Evolutionary conservation across 768 basidiomycete species (phyloP).

Genomic region (Kwoniella botswanensis): DNA sequence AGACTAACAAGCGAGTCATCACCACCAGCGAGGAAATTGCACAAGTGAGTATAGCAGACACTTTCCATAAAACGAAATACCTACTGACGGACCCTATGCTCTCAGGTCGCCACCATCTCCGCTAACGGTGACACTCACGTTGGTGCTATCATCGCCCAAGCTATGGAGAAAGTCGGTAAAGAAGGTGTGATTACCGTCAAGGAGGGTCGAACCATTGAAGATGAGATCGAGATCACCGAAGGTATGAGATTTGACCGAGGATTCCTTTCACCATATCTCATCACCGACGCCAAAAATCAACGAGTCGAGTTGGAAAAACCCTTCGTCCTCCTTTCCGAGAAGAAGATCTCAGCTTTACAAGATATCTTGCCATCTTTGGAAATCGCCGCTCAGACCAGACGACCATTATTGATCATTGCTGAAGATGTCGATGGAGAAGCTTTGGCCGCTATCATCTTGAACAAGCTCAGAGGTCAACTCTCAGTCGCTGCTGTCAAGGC

Average conservation of each 20-base stretch:
- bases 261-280: conserved; percentile 96
- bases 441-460: conserved; percentile 94
- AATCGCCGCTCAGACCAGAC: conserved; percentile 67
- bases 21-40: conserved; percentile 98
- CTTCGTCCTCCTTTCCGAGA: conserved; percentile 87
- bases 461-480: conserved; percentile 98
- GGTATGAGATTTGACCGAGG: conserved; percentile 99
- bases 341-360: conserved; percentile 94
- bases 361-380: conserved; percentile 90
- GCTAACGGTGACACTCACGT: conserved; percentile 83
- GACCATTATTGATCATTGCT: conserved; percentile 93
- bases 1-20: conserved; percentile 86
- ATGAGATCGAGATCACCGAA: conserved; percentile 99
- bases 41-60: conserved; percentile 61
- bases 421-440: conserved; percentile 99
- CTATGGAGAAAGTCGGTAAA: conserved; percentile 99
- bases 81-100: background rate
- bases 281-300: conserved; percentile 96
- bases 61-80: background rate
- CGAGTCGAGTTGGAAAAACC: conserved; percentile 98
- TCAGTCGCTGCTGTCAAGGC: conserved; percentile 94
- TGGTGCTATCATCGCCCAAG: conserved; percentile 92
- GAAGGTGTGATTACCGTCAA: conserved; percentile 99
- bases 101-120: conserved; percentile 83
- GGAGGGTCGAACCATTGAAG: conserved; percentile 96